Base-by-base conservation (phyloP, 2,329 filamentous ascomycete species). In the Delphinella strobiligena region DNA sequence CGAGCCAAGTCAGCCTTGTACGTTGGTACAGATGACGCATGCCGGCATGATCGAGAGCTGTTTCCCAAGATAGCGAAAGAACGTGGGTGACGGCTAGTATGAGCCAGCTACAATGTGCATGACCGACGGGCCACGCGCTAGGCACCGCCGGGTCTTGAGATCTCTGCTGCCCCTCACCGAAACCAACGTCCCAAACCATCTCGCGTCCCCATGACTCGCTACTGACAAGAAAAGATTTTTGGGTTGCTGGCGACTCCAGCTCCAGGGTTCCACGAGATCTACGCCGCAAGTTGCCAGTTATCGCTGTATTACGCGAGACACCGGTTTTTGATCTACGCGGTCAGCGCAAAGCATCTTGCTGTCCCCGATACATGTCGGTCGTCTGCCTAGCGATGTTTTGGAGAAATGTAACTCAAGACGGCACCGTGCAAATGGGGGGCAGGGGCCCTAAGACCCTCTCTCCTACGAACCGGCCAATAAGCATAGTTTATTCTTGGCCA, bases 351-450 rank as follows among this genome's bases (percentile, higher is more conserved):
- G 7, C 22, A 27, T 27, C 22, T 27, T 27, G 22, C 22, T 27
- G 22, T 27, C 22, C 22, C 22, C 22, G 22, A 27, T 27, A 12
- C 22, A 7, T 12, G 7, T 7, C 22, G 7, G 7, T 27, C 22
- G 22, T 27, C 22, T 27, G 22, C 22, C 22, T 27, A 27, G 22
- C 22, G 22, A 27, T 27, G 22, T 12, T 37, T 27, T 41, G 16
- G 34, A 41, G 19, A 19, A 32, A 41, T 37, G 39, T 34, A 37
- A 34, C 39, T 36, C n/a, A 34, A 27, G 27, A 19, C 33, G 27
- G 29, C 33, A 27, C 39, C 39, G 39, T 41, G 39, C 30, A 34
- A 41, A 16, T 41, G 30, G 39, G 34, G 39, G 34, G 39, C 39
- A 41, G 39, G 39, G 39, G 39, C 37, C 39, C 15, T 33, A 37